Evolutionary conservation across 2,329 filamentous ascomycete species (phyloP).

Genomic region (Diaporthe humulicola): DNA sequence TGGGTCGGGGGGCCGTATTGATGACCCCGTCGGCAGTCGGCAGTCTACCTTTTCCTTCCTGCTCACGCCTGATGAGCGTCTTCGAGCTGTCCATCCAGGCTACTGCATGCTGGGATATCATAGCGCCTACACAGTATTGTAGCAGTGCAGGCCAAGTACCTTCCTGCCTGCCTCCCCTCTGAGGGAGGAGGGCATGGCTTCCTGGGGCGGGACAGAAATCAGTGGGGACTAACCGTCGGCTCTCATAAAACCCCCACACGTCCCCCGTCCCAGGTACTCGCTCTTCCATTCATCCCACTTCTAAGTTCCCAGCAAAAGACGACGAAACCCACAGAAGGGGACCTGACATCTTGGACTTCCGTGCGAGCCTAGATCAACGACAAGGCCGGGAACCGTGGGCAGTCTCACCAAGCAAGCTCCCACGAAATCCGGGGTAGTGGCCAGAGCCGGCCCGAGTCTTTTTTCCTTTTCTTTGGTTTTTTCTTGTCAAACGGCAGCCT

Average conservation of each 20-base stretch:
- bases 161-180: constrained; percentile 11
- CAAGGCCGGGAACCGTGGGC: constrained; percentile 33
- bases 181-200: constrained; percentile 13
- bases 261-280: constrained; percentile 36
- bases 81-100: constrained; percentile 8
- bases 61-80: background rate
- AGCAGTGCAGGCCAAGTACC: constrained; percentile 9
- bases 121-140: constrained; percentile 25
- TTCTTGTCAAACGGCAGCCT: constrained; percentile 31
- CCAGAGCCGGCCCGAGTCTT: constrained; percentile 13
- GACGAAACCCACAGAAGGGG: constrained; percentile 34
- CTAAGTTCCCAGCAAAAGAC: constrained; percentile 32
- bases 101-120: constrained; percentile 33
- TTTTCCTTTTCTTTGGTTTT: constrained; percentile 6
- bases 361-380: constrained; percentile 32
- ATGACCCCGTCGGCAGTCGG: constrained; percentile 18
- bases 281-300: constrained; percentile 39
- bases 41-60: background rate
- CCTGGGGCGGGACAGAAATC: constrained; percentile 23
- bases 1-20: background rate
- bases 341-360: constrained; percentile 19
- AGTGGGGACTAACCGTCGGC: constrained; percentile 29
- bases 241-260: constrained; percentile 38
- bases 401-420: constrained; percentile 34
- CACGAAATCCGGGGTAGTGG: constrained; percentile 29